phyloP scores from a whole-genome alignment of 306 rosid species.

The Mimosa pudica region DNA sequence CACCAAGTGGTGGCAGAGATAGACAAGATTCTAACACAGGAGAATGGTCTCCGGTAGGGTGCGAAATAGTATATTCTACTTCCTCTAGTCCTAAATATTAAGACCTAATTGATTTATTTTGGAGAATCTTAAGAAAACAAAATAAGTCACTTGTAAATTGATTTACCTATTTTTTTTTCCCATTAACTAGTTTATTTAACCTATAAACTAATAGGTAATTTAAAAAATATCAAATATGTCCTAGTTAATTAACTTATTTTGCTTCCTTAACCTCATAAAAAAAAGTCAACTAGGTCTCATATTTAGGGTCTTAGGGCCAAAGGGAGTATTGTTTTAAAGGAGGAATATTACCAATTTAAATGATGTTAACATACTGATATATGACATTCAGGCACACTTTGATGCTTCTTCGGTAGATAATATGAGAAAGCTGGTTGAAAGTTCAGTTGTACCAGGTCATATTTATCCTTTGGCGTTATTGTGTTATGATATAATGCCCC shows the following conservation, averaged over 20 bases:
- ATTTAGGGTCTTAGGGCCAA: no score
- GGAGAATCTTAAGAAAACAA: no score
- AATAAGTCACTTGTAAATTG: no score
- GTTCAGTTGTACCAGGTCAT: neutral
- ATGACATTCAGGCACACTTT: neutral
- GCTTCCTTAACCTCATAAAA: no score
- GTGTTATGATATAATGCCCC: constrained; percentile 9
- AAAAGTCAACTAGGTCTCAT: no score
- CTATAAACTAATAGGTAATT: no score
- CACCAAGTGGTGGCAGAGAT: constrained; percentile 8
- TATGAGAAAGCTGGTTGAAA: constrained; percentile 2
- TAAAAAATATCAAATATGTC: no score
- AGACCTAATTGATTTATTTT: no score
- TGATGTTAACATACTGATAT: neutral
- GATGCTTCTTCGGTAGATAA: constrained; percentile 8
- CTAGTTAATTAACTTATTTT: no score
- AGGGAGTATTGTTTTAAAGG: neutral
- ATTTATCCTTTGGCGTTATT: neutral
- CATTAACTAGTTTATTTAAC: no score
- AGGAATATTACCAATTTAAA: neutral
- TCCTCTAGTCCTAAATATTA: no score
- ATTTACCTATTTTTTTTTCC: no score
- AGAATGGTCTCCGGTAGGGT: constrained; percentile 7
- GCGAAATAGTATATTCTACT: neutral
- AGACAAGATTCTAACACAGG: neutral